phyloP scores from a whole-genome alignment of 2,329 filamentous ascomycete genomes.

The Sporothrix pallida region DNA sequence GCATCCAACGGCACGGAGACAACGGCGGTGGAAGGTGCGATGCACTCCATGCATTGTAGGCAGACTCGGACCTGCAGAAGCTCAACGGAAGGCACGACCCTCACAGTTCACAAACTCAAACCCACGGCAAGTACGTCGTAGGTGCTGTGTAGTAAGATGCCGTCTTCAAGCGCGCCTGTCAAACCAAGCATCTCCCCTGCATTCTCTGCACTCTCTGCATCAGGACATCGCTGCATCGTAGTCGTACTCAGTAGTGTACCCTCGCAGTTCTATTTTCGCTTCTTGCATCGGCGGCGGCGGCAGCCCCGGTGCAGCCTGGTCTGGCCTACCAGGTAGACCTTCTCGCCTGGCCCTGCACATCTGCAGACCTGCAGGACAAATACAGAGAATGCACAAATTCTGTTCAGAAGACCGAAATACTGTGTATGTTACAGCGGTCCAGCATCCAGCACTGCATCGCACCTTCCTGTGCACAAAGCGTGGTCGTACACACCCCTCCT shows the following conservation, averaged over 20 bases:
- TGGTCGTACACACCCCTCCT: constrained; percentile 17
- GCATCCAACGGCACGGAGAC: neutral
- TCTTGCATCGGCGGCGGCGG: constrained; percentile 28
- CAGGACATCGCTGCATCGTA: constrained; percentile 12
- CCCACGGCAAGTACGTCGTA: neutral
- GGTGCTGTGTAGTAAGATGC: neutral
- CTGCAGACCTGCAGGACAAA: too few relatives aligned
- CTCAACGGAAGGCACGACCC: constrained; percentile 1
- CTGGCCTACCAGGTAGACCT: neutral
- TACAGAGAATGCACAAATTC: neutral
- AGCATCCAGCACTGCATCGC: neutral
- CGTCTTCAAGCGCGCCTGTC: constrained; percentile 12
- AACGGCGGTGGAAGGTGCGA: constrained; percentile 23
- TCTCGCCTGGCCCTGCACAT: neutral
- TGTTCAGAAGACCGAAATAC: neutral
- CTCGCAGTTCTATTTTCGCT: constrained; percentile 28
- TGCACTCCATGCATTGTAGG: neutral
- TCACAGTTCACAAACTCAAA: neutral
- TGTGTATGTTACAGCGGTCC: neutral
- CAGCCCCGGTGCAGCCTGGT: constrained; percentile 13
- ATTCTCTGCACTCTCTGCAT: constrained; percentile 16
- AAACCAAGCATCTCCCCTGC: constrained; percentile 12
- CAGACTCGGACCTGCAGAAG: constrained; percentile 15
- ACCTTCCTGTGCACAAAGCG: neutral
- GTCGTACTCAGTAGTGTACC: neutral